Conservation (phyloP, 371 early-diverging fungal species). For the Apophysomyces variabilis region DNA sequence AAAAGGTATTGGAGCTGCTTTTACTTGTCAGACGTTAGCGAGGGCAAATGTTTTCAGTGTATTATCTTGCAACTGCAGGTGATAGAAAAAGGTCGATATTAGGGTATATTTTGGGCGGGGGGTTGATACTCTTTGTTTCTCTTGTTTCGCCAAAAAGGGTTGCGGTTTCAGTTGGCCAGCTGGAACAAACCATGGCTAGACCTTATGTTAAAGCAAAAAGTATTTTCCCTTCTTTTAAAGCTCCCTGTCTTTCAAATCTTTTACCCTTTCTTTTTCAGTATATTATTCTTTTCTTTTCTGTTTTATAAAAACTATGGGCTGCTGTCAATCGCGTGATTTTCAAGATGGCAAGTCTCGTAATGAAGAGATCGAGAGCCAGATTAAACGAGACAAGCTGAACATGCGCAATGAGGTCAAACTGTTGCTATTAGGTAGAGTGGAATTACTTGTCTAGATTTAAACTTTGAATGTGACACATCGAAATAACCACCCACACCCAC, state of each 20-base stretch:
- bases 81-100: too few relatives aligned
- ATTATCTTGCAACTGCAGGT: too few relatives aligned
- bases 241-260: constrained; percentile 15
- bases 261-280: not conserved
- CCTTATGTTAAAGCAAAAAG: not conserved
- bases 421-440: constrained; percentile 80
- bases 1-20: too few relatives aligned
- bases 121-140: not conserved
- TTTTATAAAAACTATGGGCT: constrained; percentile 71
- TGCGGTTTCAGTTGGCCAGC: not conserved
- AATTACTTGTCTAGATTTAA: not conserved
- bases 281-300: too few relatives aligned
- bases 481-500: too few relatives aligned
- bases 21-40: too few relatives aligned
- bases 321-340: constrained; percentile 80
- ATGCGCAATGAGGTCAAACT: constrained; percentile 92
- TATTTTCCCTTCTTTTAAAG: not conserved
- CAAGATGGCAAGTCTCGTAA: constrained; percentile 77
- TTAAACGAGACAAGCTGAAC: constrained; percentile 76
- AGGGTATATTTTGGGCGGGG: too few relatives aligned
- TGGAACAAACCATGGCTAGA: not conserved
- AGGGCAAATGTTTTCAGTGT: too few relatives aligned
- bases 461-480: not conserved
- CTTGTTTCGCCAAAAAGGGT: not conserved
- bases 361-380: constrained; percentile 86